Base-by-base conservation (phyloP, 1,284 basidiomycete genomes). In the Sanghuangporus baumii region DNA sequence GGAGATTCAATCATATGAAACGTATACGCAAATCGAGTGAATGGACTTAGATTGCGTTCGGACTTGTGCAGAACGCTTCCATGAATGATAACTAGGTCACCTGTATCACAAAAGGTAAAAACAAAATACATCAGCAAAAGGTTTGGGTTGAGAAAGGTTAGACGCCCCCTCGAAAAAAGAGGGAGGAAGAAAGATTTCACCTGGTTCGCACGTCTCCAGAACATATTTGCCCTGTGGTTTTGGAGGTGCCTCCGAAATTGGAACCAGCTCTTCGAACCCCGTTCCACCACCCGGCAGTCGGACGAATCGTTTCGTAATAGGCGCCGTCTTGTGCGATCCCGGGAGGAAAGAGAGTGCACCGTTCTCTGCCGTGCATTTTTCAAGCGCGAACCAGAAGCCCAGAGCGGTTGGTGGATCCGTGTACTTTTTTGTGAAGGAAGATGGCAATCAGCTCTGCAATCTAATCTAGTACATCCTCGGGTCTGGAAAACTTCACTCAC, bases 351-450 rank as follows among this genome's bases (percentile, higher is more conserved):
- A 94, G 48, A 97, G 80, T 23, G 94, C 94, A 3, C 95, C 95
- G 69, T 98, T 98, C 57, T 79, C 76, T 1, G 84, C 74, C 6
- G 93, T 94, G 72, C 94, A 96, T 65, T 85, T 83, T 72, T 98
- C 96, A 20, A 98, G 78, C 0, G 96, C 93, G 63, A 98, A 91
- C 96, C 96, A 99, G 71, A 95, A 93, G 0, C 96, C 96, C 5
- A 98, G 80, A 0, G 96, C 96, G 6, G 86, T 88, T 0, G 93
- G 93, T 7, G 96, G 96, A 56, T 91, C 80, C 3, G 95, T 98
- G 74, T 96, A 98, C 94, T 94, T 16, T 46, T 14, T 7, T 11
- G 40, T 41, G 40, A 41, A 46, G 67, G 48, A 40, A 16, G 16
- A 3, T n/a, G 16, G 7, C 43, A 46, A 6, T 46, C 16, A 46